A percentile compares a stretch with the other conserved stretches of the same genome.
phyloP scores from a whole-genome alignment of 1,139 yeast genomes.

The Chernovozyma aurita region DNA sequence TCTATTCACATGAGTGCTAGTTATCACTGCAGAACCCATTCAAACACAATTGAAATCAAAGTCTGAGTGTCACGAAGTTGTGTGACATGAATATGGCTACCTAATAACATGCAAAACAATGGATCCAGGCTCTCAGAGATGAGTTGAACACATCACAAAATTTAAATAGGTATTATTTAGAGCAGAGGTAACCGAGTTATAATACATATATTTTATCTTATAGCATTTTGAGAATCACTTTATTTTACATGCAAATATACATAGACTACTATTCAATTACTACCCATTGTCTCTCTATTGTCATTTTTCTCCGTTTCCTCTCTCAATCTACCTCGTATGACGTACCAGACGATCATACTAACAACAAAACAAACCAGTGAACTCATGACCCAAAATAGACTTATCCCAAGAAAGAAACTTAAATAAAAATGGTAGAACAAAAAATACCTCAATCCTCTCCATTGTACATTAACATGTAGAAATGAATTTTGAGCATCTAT shows the following conservation, averaged over 20 bases:
- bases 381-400: slow-evolving; percentile 44
- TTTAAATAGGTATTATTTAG: too few species aligned
- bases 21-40: too few species aligned
- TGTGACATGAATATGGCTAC: too few species aligned
- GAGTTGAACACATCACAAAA: too few species aligned
- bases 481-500: slow-evolving; percentile 9
- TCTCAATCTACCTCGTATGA: neutral
- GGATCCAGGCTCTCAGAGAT: too few species aligned
- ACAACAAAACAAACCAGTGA: slow-evolving; percentile 24
- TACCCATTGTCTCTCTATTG: neutral
- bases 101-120: too few species aligned
- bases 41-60: too few species aligned
- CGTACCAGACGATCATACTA: slow-evolving; percentile 15
- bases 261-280: neutral
- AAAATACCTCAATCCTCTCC: slow-evolving; percentile 57
- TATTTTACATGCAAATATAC: neutral
- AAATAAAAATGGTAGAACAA: slow-evolving; percentile 45
- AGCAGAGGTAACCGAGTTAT: too few species aligned
- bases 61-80: too few species aligned
- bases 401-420: slow-evolving; percentile 48
- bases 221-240: too few species aligned
- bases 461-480: slow-evolving; percentile 24
- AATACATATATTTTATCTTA: too few species aligned
- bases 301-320: neutral
- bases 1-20: too few species aligned